Base-by-base conservation (phyloP, 2,329 filamentous ascomycete species). In the Trichoderma sp. region DNA sequence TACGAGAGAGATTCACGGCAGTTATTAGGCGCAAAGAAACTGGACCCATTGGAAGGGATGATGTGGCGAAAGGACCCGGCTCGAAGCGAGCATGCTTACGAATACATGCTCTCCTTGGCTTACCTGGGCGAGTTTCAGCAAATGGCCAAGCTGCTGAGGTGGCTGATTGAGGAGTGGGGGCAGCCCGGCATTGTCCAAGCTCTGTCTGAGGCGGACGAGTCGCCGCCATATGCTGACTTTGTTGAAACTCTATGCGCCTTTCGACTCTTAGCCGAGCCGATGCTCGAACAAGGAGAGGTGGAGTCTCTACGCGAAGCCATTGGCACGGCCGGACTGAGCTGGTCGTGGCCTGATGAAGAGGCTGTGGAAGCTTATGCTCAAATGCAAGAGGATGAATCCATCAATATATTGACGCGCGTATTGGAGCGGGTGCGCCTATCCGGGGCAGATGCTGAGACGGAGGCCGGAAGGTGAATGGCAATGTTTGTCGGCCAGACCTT, bases 31-130 rank as follows among this genome's bases (percentile, higher is more conserved):
- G 52, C 54, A 4, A 70, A 70, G n/a, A 68, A 74, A 7, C 67
- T 79, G n/a, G 70, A 76, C 13, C 71, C 73, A 7, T 71, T 80
- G n/a, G 79, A 80, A 11, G 72, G 73, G 11, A 77, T 81, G 75
- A 72, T 74, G 51, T 73, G 73, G 32, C 74, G 80, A 8, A 72
- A 70, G 63, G 80, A 81, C 68, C 75, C 76, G 2, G 75, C 79
- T 49, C 72, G 74, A 68, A 77, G 76, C 6, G 72, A 75, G 88
- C 72, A 79, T 16, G 78, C 74, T 1, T 87, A 91, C 72, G 80
- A 82, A 2, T 91, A 91, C 75, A 83, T 93, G 76, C 84, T 89
- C 58, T 83, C 87, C 1, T 80, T 93, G 26, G 90, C 86, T 1
- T 83, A 85, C 64, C 77, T 88, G n/a, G 85, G 84, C 43, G 87